Evolutionary conservation across 2,329 filamentous ascomycete species (phyloP).

Genomic region (Aspergillus aculeatus): DNA sequence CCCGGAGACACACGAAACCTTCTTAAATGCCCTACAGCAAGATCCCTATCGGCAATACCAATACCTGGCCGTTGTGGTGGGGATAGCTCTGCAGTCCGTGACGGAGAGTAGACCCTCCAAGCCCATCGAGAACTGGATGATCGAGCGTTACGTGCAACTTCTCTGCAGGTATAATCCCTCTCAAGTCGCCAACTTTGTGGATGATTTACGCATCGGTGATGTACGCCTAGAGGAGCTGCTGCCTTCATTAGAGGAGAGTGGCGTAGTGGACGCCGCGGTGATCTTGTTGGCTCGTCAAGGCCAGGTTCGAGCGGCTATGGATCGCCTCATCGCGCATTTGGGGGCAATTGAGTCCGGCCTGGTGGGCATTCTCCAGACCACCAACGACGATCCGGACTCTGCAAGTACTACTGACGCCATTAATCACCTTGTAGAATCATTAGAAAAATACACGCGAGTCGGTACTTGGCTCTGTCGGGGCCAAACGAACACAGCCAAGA

Average conservation of each 20-base stretch:
- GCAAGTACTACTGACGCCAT: constrained; percentile 63
- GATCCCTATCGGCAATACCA: constrained; percentile 66
- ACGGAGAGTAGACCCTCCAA: constrained; percentile 32
- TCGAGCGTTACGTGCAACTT: constrained; percentile 82
- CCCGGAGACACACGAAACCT: constrained; percentile 63
- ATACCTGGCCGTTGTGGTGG: constrained; percentile 76
- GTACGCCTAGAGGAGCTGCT: constrained; percentile 76
- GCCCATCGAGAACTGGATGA: constrained; percentile 57
- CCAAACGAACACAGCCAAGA: constrained; percentile 64
- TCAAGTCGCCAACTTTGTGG: constrained; percentile 83
- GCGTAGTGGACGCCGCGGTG: constrained; percentile 89
- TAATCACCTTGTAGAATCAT: constrained; percentile 69
- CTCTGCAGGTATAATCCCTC: constrained; percentile 83
- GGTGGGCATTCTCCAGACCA: constrained; percentile 67
- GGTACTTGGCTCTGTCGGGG: constrained; percentile 95
- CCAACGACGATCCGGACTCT: constrained; percentile 56
- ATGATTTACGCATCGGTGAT: constrained; percentile 71
- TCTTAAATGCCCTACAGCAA: constrained; percentile 62
- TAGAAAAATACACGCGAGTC: constrained; percentile 88
- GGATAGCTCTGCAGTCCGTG: constrained; percentile 52
- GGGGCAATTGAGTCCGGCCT: constrained; percentile 76
- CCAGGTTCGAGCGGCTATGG: constrained; percentile 77
- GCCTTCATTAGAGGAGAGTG: constrained; percentile 83
- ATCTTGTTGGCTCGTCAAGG: constrained; percentile 88
- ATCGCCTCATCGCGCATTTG: constrained; percentile 77